Base-by-base conservation (phyloP, 176 grass and related monocot genomes). In the Carex myosuroides region DNA sequence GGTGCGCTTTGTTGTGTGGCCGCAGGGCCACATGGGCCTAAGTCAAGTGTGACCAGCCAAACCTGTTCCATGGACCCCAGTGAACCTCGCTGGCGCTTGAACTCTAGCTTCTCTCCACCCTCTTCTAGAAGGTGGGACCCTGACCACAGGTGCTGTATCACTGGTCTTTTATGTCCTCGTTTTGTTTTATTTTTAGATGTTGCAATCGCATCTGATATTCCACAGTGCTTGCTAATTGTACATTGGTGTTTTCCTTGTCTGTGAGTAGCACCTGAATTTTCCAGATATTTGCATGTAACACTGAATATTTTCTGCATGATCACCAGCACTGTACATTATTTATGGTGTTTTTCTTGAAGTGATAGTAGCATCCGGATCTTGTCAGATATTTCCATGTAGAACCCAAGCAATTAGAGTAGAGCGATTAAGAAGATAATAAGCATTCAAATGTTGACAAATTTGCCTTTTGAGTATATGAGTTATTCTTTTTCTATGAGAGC, bases 1-100 rank as follows among this genome's bases (percentile, higher is more conserved):
- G 96, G 96, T 85, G 91, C 93, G 83, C 89, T 95, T 89, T 99
- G 96, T 88, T 99, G 96, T 48, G 89, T 95, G 93, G 93, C 96
- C 88, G 87, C 90, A 17, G 80, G 96, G 96, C 96, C 96, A 95
- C 96, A 99, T 95, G 96, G 93, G 88, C 85, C 90, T 8, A 99
- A 92, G 79, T 92, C 96, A 61, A 92, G 72, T 83, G 75, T 46
- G 76, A 82, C 88, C 53, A 91, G 88, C 87, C 87, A 84, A 93
- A 88, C 89, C 65, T 86, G 69, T 89, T 98, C 95, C 70, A 90
- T 98, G 91, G 96, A 98, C 87, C 92, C 90, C 72, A 90, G 79
- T 22, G 89, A 95, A 64, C 96, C 96, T 85, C 91, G 64, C 41
- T 98, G 96, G 96, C 86, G 83, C 74, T 84, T 91, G 65, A 98